Base-by-base conservation (phyloP, 306 rosid genomes). In the Amphicarpaea edgeworthii region DNA sequence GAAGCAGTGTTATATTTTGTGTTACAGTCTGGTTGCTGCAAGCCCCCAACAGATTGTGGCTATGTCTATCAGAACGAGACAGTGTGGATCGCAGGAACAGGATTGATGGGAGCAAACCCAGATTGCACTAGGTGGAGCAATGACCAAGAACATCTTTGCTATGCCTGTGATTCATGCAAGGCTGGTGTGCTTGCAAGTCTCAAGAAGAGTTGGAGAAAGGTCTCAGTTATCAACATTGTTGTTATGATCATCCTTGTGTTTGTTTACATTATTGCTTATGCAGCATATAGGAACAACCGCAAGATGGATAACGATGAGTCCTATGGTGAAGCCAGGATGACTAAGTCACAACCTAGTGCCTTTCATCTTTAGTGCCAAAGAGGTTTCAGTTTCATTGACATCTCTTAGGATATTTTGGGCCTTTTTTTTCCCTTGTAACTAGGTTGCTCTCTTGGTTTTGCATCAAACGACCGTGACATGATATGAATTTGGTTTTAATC, bases 21-120 rank as follows among this genome's bases (percentile, higher is more conserved):
- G 26, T 77, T 82, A 67, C 21, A 94, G 99, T 92, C 99, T 73
- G 98, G 99, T 53, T 96, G 99, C 86, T 96, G 98, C 90, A 96
- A 96, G 84, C 98, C 99, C 17, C 98, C 97, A 1, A 78, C 98
- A 24, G 93, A 77, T 14, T 96, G 97, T 77, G 96, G 91, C 3
- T 87, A 41, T 30, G 0, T 47, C 3, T 96, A 89, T 67, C 53
- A 53, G 66, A 96, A 87, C 12, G 99, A 90, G 83, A 96, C 99
- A 8, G 0, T 8, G 12, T 96, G 99, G 99, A 70, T 4, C 45
- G 8, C 23, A 0, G 88, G 82, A 65, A 53, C 57, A 51, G 98
- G 87, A 5, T 0, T 77, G 10, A 75, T 40, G 16, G 88, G 72
- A 45, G 34, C 50, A 2, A 72, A 68, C 43, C 19, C 81, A 0